Evolutionary conservation across 352 stramenopile genomes (phyloP).

Genomic region (Phytophthora macrochlamydospora): DNA sequence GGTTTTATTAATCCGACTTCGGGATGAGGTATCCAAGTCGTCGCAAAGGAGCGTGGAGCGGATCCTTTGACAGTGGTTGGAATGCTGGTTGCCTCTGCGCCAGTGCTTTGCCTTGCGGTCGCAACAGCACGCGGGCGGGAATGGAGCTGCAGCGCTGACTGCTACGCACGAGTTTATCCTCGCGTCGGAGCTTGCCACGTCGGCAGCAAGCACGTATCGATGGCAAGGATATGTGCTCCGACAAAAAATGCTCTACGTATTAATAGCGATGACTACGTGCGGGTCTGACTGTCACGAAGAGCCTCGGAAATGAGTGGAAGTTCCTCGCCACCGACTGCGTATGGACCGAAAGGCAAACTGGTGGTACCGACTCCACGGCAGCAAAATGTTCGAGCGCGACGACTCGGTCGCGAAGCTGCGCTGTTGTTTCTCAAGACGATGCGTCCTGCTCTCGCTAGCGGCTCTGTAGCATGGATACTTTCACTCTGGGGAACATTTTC

Average conservation of each 20-base stretch:
- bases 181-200: too few relatives aligned
- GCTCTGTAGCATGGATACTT: constrained; percentile 5
- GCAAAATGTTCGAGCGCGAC: background rate
- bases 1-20: too few relatives aligned
- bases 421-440: constrained; percentile 3
- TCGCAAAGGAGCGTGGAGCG: background rate
- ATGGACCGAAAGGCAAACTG: background rate
- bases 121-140: background rate
- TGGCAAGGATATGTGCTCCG: too few relatives aligned
- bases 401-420: background rate
- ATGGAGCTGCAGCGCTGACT: background rate
- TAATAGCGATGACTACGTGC: background rate
- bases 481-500: constrained; percentile 11
- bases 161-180: background rate
- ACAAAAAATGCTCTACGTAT: too few relatives aligned
- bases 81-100: background rate
- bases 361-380: background rate
- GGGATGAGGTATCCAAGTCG: background rate
- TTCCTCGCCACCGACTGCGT: background rate
- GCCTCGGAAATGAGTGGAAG: background rate
- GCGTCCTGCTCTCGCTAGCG: background rate
- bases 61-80: background rate
- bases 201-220: too few relatives aligned
- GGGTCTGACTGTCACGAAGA: background rate
- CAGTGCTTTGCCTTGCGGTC: background rate